phyloP scores from a whole-genome alignment of 179 eudicot species.

The Silene vulgaris region DNA sequence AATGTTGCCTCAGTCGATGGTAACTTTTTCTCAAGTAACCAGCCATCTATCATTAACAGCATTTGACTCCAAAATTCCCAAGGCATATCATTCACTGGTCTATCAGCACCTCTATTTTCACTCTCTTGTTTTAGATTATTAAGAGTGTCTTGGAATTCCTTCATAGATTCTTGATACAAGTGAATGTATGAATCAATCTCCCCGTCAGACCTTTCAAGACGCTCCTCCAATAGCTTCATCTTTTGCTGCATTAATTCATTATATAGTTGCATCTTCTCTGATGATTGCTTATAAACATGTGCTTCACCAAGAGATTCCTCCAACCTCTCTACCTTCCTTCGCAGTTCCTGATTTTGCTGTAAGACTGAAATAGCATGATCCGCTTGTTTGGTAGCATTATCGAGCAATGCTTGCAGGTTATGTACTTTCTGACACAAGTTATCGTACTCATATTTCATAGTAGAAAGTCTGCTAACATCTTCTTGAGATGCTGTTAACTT shows the following conservation, averaged over 20 bases:
- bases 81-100: slow-evolving; percentile 70
- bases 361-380: slow-evolving; percentile 68
- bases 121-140: slow-evolving; percentile 60
- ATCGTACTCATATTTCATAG: slow-evolving; percentile 57
- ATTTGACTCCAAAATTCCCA: slow-evolving; percentile 85
- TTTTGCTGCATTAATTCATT: slow-evolving; percentile 78
- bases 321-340: slow-evolving; percentile 67
- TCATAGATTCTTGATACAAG: slow-evolving; percentile 74
- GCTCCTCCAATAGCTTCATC: slow-evolving; percentile 74
- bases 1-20: slow-evolving; percentile 49
- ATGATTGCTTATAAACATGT: slow-evolving; percentile 51
- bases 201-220: slow-evolving; percentile 75
- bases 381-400: slow-evolving; percentile 76
- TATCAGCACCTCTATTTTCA: slow-evolving; percentile 43
- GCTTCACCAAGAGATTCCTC: slow-evolving; percentile 78
- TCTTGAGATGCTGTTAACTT: slow-evolving; percentile 62
- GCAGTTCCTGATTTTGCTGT: slow-evolving; percentile 83
- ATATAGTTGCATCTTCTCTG: slow-evolving; percentile 67
- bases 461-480: slow-evolving; percentile 53
- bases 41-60: slow-evolving; percentile 82
- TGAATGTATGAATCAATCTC: slow-evolving; percentile 72
- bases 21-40: slow-evolving; percentile 82
- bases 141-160: slow-evolving; percentile 81
- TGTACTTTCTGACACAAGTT: slow-evolving; percentile 66
- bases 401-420: slow-evolving; percentile 55